A percentile compares a stretch with the other conserved stretches of the same genome.
Evolutionary conservation across 78 protist genomes (phyloP).

Genomic region (Dictyostelium intermedium): DNA sequence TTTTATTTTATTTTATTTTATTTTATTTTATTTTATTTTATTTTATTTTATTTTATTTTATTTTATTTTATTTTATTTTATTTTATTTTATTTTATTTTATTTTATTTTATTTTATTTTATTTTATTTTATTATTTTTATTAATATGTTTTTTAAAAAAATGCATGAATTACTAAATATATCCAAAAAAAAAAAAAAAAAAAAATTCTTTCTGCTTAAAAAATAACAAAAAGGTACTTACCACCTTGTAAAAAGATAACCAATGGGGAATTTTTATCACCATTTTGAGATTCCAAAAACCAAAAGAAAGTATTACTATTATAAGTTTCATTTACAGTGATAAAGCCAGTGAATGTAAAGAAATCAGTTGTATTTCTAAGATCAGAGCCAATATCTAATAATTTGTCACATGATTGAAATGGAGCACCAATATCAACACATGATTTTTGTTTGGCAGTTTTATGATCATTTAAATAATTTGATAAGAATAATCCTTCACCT

Average conservation of each 20-base stretch:
- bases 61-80: too few relatives aligned
- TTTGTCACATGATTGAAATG: slow-evolving; percentile 27
- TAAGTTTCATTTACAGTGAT: slow-evolving; percentile 53
- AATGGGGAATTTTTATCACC: slow-evolving; percentile 77
- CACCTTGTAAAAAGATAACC: background rate
- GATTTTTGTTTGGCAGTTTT: slow-evolving; percentile 35
- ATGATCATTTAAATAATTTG: slow-evolving; percentile 23
- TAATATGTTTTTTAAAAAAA: too few relatives aligned
- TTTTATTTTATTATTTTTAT: too few relatives aligned
- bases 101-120: too few relatives aligned
- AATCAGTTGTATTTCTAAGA: background rate
- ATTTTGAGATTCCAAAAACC: slow-evolving; percentile 68
- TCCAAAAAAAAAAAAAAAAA: background rate
- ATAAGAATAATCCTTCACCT: slow-evolving; percentile 34
- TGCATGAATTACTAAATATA: too few relatives aligned
- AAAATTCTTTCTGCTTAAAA: too few relatives aligned
- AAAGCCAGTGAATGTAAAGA: slow-evolving; percentile 52
- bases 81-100: too few relatives aligned
- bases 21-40: too few relatives aligned
- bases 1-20: too few relatives aligned
- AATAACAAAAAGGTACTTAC: too few relatives aligned
- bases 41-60: too few relatives aligned
- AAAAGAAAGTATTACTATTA: slow-evolving; percentile 53
- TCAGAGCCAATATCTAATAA: background rate
- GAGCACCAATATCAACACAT: slow-evolving; percentile 61